Percentiles rank a stretch among this genome's conserved stretches.
Evolutionary conservation across 441 rosid genomes (phyloP).

Genomic region (Biscutella laevigata): DNA sequence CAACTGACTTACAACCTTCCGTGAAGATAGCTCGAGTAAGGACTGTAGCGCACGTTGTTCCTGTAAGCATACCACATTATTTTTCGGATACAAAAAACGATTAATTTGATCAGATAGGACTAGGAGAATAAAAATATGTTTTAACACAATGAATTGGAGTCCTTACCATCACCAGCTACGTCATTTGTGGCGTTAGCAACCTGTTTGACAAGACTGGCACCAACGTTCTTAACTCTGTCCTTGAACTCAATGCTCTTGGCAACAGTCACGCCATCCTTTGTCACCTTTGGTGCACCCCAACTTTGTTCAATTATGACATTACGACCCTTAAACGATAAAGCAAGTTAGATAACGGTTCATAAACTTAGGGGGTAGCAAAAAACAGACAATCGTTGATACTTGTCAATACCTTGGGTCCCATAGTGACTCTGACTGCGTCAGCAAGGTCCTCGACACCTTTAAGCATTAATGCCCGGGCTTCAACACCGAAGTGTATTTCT

Average conservation of each 20-base stretch:
- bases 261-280: slow-evolving; percentile 82
- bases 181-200: slow-evolving; percentile 95
- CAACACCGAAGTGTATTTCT: slow-evolving; percentile 71
- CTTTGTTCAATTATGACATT: slow-evolving; percentile 76
- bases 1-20: slow-evolving; percentile 87
- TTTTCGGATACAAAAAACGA: not conserved
- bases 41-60: slow-evolving; percentile 80
- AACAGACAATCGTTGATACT: not conserved
- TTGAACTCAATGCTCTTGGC: slow-evolving; percentile 84
- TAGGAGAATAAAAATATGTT: not conserved
- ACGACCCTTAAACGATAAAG: slow-evolving; percentile 43
- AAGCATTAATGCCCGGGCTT: slow-evolving; percentile 72
- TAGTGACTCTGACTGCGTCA: slow-evolving; percentile 74
- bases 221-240: slow-evolving; percentile 78
- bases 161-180: slow-evolving; percentile 80
- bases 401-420: slow-evolving; percentile 68
- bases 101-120: not conserved
- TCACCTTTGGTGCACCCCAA: slow-evolving; percentile 75
- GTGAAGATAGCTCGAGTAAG: slow-evolving; percentile 71
- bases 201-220: slow-evolving; percentile 92
- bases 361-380: not conserved
- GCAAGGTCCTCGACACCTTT: slow-evolving; percentile 81
- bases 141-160: not conserved
- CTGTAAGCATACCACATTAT: slow-evolving; percentile 28
- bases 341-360: not conserved